phyloP scores from a whole-genome alignment of 108 stramenopile genomes.

The Nitzschia inconspicua region DNA sequence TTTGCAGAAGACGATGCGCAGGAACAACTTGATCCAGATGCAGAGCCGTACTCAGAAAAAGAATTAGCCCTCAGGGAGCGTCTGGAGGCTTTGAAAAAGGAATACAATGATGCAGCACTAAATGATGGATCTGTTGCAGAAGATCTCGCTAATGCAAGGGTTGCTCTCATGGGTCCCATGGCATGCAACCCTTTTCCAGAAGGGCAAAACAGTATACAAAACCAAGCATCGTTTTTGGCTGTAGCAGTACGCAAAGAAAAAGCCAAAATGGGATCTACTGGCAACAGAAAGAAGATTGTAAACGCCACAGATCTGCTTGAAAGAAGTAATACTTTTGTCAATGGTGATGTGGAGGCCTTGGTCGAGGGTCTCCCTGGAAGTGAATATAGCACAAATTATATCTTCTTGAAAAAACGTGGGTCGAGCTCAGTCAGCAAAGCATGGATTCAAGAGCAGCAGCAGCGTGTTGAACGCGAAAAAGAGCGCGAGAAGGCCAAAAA shows the following conservation, averaged over 20 bases:
- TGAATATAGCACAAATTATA: constrained; percentile 60
- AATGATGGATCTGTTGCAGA: constrained; percentile 42
- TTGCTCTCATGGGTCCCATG: constrained; percentile 55
- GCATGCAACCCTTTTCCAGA: constrained; percentile 66
- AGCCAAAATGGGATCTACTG: constrained; percentile 80
- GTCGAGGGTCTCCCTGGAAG: constrained; percentile 82
- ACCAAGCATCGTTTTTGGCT: constrained; percentile 60
- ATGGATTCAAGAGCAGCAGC: constrained; percentile 61
- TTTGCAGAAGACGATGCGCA: constrained; percentile 7
- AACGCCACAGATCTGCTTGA: constrained; percentile 66
- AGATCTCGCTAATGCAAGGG: constrained; percentile 55
- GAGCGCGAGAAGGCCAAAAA: constrained; percentile 34
- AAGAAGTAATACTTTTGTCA: constrained; percentile 76
- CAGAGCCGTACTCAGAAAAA: constrained; percentile 39
- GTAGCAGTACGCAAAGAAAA: constrained; percentile 73
- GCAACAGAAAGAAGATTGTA: constrained; percentile 77
- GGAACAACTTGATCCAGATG: constrained; percentile 15
- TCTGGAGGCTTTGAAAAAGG: constrained; percentile 34
- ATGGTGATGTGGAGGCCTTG: constrained; percentile 60
- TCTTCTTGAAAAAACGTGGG: constrained; percentile 55
- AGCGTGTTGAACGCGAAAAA: constrained; percentile 34
- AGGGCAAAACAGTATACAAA: constrained; percentile 26
- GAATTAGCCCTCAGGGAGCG: constrained; percentile 47
- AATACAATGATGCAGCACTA: constrained; percentile 30
- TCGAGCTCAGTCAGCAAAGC: constrained; percentile 37